Evolutionary conservation across 768 basidiomycete genomes (phyloP), one percentile per base, ranked within the genome.

Genomic region (Melanogaster broomeanus): DNA sequence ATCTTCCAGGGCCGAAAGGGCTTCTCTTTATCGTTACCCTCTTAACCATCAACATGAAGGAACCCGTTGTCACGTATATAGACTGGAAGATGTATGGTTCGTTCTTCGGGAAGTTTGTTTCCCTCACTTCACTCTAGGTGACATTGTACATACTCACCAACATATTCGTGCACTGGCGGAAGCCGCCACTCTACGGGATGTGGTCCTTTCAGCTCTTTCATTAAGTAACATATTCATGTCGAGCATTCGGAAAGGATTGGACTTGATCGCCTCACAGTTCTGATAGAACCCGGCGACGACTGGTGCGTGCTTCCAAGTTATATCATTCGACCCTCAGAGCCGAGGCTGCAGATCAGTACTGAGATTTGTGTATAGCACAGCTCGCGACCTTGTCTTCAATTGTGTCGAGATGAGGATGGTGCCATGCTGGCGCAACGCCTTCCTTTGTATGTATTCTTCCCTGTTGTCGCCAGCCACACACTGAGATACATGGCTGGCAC

Each of bases 221-320:
- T n/a, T n/a, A n/a, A 24, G 4, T 16, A 3, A 2, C 24, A n/a
- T 11, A n/a, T 27, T 16, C n/a, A 33, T 34, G 19, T 19, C 9
- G 15, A 7, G n/a, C 21, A n/a, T 37, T n/a, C 35, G 6, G 18
- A 30, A 25, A 55, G 53, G 11, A 45, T 55, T 25, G 49, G 52
- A 24, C 30, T 49, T 18, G 46, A 57, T 38, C 52, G 38, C 50
- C 42, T 30, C 28, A 51, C 56, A 3, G 24, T 22, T 6, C 19
- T 57, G 33, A 28, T 59, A 28, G 42, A 44, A n/a, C 61, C 61
- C 27, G 60, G 59, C 8, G 49, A 55, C 19, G 34, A 37, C 15
- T 63, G 57, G 60, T 51, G 51, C 27, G 33, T 49, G 30, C 57
- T 59, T 39, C 30, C 52, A 47, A 38, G 21, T 59, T n/a, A 6